Conservation (phyloP, 2,329 filamentous ascomycete species). For the Alternaria angustiovoidea region DNA sequence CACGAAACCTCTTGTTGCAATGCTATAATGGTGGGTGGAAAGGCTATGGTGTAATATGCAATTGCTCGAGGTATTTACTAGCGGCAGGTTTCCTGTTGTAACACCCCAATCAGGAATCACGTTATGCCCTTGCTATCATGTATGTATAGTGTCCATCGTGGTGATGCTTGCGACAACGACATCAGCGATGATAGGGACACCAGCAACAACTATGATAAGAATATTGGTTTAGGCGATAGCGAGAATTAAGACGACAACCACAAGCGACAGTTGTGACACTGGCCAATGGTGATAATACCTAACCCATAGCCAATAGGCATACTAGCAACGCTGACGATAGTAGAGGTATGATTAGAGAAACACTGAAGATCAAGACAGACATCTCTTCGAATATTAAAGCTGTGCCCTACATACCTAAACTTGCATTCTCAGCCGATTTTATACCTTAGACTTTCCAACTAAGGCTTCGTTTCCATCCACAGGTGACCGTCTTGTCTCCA, state of each 20-base stretch:
- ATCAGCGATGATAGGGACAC: not conserved
- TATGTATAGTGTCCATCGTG: not conserved
- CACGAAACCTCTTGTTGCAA: not conserved
- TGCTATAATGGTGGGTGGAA: too few relatives aligned
- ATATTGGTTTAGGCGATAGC: too few relatives aligned
- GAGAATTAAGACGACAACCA: too few relatives aligned
- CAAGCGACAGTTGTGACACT: not conserved
- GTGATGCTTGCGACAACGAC: not conserved
- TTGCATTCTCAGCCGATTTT: not conserved
- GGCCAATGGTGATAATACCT: not conserved
- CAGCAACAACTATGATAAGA: not conserved
- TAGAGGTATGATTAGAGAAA: too few relatives aligned
- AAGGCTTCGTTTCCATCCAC: not conserved
- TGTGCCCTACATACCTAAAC: not conserved
- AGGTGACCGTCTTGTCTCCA: not conserved
- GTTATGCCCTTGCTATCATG: not conserved
- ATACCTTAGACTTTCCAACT: not conserved
- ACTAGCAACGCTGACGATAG: rapidly evolving
- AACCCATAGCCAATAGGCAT: not conserved
- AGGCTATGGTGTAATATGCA: too few relatives aligned
- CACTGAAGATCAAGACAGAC: not conserved
- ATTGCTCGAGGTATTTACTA: too few relatives aligned
- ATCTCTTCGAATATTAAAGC: not conserved
- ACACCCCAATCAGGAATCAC: too few relatives aligned
- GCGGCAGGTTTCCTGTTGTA: too few relatives aligned